phyloP scores from a whole-genome alignment of 306 rosid genomes.

The Quercus glauca region DNA sequence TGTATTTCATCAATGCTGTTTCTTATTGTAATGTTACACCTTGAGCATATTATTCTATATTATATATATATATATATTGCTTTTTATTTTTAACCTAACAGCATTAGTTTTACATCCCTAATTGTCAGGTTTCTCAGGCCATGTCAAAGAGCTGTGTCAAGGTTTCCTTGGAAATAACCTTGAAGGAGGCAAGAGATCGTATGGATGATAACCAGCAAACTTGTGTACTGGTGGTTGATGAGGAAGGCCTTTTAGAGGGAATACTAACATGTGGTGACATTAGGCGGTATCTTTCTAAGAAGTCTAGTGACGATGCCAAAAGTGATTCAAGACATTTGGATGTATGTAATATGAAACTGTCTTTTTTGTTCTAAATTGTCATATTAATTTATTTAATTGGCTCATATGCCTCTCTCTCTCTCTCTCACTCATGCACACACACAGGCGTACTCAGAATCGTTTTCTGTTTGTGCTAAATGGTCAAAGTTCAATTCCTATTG shows the following conservation, averaged over 20 bases:
- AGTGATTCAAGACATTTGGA: slow-evolving; percentile 44
- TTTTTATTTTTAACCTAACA: not conserved
- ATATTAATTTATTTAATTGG: not conserved
- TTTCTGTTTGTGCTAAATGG: not conserved
- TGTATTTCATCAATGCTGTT: slow-evolving; percentile 5
- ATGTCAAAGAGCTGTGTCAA: slow-evolving; percentile 75
- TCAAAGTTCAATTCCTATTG: not conserved
- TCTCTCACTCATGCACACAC: not conserved
- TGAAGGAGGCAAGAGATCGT: slow-evolving; percentile 69
- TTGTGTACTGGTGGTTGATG: slow-evolving; percentile 71
- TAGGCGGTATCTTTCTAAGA: slow-evolving; percentile 60
- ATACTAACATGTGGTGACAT: slow-evolving; percentile 85
- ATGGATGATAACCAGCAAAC: slow-evolving; percentile 70
- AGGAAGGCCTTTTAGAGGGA: slow-evolving; percentile 80
- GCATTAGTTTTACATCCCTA: slow-evolving; percentile 14
- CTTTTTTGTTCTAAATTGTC: not conserved
- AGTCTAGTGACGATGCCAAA: slow-evolving; percentile 41
- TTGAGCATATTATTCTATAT: not conserved
- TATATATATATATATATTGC: not conserved
- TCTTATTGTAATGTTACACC: slow-evolving; percentile 5
- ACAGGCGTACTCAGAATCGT: not conserved
- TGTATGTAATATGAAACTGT: slow-evolving; percentile 46
- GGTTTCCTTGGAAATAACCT: slow-evolving; percentile 43
- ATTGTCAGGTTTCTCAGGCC: slow-evolving; percentile 68
- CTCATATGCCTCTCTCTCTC: not conserved